Base-by-base conservation (phyloP, 2,329 filamentous ascomycete genomes). In the Alternaria sp. region DNA sequence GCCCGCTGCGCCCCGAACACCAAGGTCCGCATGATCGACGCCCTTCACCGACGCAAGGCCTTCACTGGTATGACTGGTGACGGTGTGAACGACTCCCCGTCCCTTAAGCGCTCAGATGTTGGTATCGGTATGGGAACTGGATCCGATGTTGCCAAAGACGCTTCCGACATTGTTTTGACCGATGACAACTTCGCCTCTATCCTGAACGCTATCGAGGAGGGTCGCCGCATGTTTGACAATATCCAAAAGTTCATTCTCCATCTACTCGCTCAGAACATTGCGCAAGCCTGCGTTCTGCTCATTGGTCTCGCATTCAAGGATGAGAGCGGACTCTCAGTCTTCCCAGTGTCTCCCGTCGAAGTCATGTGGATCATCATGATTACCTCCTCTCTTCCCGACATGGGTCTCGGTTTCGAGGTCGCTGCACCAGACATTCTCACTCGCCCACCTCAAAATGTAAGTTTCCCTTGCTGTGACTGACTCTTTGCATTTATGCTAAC, bases 181-280 rank as follows among this genome's bases (percentile, higher is more conserved):
- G 82, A 83, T 40, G 81, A 83, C 67, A 82, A 82, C 65, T 83
- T 83, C 54, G 80, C 81, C 9, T 81, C 79, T 19, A 83, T 83
- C 50, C 79, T 83, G 36, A 80, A 80, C 55, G 81, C 81, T 17
- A 82, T 83, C 57, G 79, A 81, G 64, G 81, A 83, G 67, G 81
- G 82, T 8, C 80, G 81, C 26, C 77, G 80, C 32, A 77, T 83
- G 59, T 83, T 83, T 59, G 81, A 82, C 76, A 84, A 84, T 62
- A 82, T 83, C 45, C 80, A 83, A 61, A 82, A 82, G 59, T 79
- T 78, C 28, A 76, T 79, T 23, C 67, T 78, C 5, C 76, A 79
- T 59, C 61, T 73, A 47, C 69, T 78, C 13, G 73, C 76, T 6
- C 69, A 72, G 55, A 79, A 79, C 57, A 73, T 79, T 17, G 77